Evolutionary conservation across 2,329 filamentous ascomycete species (phyloP).

Genomic region (Aspergillus quadrilineatus): DNA sequence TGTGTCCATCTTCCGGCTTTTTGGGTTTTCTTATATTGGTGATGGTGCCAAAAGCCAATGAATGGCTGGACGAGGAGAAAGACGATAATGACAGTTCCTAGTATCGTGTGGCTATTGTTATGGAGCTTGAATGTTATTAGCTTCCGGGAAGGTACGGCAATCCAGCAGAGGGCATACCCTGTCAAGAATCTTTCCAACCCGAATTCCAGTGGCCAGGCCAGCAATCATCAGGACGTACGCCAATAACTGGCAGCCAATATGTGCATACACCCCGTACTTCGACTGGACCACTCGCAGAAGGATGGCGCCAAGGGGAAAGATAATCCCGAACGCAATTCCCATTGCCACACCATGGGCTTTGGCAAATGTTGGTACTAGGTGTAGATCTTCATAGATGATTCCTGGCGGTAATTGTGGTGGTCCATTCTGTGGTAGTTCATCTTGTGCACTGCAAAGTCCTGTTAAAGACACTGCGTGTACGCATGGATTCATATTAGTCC

Average conservation of each 20-base stretch:
- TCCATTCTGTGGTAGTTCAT: neutral
- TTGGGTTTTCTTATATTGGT: slow-evolving; percentile 23
- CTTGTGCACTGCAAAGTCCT: neutral
- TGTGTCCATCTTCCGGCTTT: slow-evolving; percentile 11
- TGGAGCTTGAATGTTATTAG: slow-evolving; percentile 13
- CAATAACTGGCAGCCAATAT: slow-evolving; percentile 27
- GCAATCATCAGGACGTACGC: slow-evolving; percentile 30
- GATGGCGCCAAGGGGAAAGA: slow-evolving; percentile 27
- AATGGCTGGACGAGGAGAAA: slow-evolving; percentile 32
- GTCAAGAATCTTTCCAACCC: slow-evolving; percentile 26
- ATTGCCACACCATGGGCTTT: slow-evolving; percentile 29
- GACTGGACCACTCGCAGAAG: slow-evolving; percentile 23
- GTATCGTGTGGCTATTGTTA: slow-evolving; percentile 28
- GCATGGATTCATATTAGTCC: neutral
- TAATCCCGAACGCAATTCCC: slow-evolving; percentile 27
- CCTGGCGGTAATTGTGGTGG: neutral
- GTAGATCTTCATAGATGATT: slow-evolving; percentile 19
- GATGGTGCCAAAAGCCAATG: slow-evolving; percentile 29
- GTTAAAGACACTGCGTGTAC: neutral
- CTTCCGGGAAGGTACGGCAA: neutral
- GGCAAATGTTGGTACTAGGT: slow-evolving; percentile 16
- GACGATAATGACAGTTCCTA: slow-evolving; percentile 30
- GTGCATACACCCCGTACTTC: slow-evolving; percentile 22
- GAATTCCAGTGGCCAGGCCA: slow-evolving; percentile 30
- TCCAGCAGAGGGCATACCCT: slow-evolving; percentile 9